Conservation (phyloP, 176 grass and related monocot species). For the Canna indica region DNA sequence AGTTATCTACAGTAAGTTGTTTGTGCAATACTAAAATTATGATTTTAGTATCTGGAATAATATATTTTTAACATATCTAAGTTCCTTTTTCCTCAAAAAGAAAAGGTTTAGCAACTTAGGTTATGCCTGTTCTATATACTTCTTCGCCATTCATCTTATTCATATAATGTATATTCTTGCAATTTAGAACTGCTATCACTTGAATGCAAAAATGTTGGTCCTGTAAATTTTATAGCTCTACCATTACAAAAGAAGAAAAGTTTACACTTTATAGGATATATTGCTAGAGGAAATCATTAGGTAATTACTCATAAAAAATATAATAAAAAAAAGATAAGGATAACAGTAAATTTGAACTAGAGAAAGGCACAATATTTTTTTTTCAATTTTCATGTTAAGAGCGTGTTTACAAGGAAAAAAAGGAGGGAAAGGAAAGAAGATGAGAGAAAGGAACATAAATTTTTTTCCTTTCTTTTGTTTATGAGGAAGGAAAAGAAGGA, state of each 20-base stretch:
- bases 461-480: too few species aligned
- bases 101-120: background rate
- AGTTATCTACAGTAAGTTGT: slow-evolving; percentile 82
- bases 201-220: background rate
- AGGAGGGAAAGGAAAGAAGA: too few species aligned
- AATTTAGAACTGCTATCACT: background rate
- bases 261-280: background rate
- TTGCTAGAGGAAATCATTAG: background rate
- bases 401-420: too few species aligned
- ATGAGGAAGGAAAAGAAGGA: too few species aligned
- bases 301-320: background rate
- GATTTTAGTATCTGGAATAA: background rate
- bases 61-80: background rate
- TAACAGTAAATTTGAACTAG: background rate
- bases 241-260: background rate
- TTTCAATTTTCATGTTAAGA: too few species aligned
- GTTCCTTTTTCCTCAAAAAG: background rate
- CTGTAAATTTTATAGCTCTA: background rate
- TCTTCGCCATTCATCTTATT: background rate
- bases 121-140: background rate
- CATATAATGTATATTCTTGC: background rate
- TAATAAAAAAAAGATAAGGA: background rate
- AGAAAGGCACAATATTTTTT: background rate
- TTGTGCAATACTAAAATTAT: background rate
- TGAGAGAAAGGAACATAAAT: too few species aligned